Evolutionary conservation across 768 basidiomycete genomes (phyloP).

Genomic region (Amanita muscaria): DNA sequence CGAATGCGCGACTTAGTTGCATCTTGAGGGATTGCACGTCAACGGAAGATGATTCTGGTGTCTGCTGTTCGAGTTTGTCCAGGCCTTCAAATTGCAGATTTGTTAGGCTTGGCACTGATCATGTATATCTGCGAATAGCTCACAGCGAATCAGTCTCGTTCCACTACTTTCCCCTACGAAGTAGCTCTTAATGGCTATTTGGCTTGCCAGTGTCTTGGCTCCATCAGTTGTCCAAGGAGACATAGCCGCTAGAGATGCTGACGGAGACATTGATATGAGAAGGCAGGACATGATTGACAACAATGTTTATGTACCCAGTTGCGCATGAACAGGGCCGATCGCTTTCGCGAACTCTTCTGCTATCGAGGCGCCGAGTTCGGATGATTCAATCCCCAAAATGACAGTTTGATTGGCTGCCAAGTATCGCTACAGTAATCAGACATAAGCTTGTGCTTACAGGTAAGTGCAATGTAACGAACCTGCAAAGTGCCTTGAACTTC

Average conservation of each 20-base stretch:
- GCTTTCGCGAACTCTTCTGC: conserved; percentile 82
- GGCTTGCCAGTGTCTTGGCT: conserved; percentile 71
- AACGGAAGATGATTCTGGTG: conserved; percentile 50
- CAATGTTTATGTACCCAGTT: conserved; percentile 53
- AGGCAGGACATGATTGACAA: background rate
- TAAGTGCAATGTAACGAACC: conserved; percentile 31
- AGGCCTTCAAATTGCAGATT: conserved; percentile 30
- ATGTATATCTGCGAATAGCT: conserved; percentile 32
- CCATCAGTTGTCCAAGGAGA: conserved; percentile 68
- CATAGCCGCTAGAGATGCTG: conserved; percentile 5
- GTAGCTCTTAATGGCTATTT: conserved; percentile 87
- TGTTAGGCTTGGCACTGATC: background rate
- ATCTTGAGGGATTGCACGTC: conserved; percentile 60
- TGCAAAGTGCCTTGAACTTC: conserved; percentile 90
- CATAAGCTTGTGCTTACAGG: conserved; percentile 5
- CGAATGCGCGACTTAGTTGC: conserved; percentile 58
- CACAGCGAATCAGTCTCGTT: conserved; percentile 57
- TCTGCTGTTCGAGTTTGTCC: conserved; percentile 50
- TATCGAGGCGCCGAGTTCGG: conserved; percentile 87
- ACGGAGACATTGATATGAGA: background rate
- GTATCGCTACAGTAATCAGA: conserved; percentile 60
- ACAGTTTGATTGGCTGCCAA: conserved; percentile 61
- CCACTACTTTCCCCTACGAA: conserved; percentile 84
- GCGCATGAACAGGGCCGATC: conserved; percentile 68
- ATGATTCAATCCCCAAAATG: conserved; percentile 57